These are phyloP conservation scores for Umbellularia californica DNA, from an alignment of 164 flowering plant genomes.

Conservation along the genomic window DNA sequence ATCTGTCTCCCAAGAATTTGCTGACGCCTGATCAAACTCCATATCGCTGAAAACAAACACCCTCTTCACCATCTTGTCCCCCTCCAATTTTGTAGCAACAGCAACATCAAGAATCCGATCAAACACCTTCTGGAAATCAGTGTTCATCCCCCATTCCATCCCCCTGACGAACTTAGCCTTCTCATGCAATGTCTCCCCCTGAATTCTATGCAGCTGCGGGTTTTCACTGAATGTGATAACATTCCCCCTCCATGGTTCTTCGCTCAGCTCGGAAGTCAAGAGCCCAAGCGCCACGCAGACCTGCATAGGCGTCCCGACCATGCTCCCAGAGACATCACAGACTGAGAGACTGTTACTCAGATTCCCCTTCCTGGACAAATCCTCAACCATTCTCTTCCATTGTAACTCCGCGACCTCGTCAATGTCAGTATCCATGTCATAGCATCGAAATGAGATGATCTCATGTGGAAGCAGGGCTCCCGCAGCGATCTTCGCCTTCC, in stretches of 20 bases:
- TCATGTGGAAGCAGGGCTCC: slow-evolving; percentile 57
- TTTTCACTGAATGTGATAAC: slow-evolving; percentile 26
- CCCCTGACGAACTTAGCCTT: slow-evolving; percentile 13
- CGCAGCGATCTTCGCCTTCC: slow-evolving; percentile 45
- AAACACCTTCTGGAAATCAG: slow-evolving; percentile 32
- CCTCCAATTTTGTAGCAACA: slow-evolving; percentile 7
- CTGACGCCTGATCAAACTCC: slow-evolving; percentile 51
- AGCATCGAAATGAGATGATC: slow-evolving; percentile 18
- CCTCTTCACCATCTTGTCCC: slow-evolving; percentile 36
- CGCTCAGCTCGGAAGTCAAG: slow-evolving; percentile 25
- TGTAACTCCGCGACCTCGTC: slow-evolving; percentile 45
- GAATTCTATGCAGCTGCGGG: slow-evolving; percentile 24
- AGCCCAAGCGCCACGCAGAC: slow-evolving; percentile 30
- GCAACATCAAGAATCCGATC: slow-evolving; percentile 26
- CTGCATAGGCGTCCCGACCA: slow-evolving; percentile 27
- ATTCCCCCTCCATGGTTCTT: slow-evolving; percentile 34
- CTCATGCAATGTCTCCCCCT: slow-evolving; percentile 14
- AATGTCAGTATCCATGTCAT: slow-evolving; percentile 6
- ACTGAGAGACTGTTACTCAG: slow-evolving; percentile 28
- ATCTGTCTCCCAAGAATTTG: slow-evolving; percentile 46
- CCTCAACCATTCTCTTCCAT: slow-evolving; percentile 47
- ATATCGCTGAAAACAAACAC: slow-evolving; percentile 61
- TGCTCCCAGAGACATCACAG: slow-evolving; percentile 33
- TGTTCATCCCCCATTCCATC: slow-evolving; percentile 33
- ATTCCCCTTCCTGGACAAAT: slow-evolving; percentile 25